phyloP scores from a whole-genome alignment of 2,329 filamentous ascomycete species.

The Clarireedia hainanense region DNA sequence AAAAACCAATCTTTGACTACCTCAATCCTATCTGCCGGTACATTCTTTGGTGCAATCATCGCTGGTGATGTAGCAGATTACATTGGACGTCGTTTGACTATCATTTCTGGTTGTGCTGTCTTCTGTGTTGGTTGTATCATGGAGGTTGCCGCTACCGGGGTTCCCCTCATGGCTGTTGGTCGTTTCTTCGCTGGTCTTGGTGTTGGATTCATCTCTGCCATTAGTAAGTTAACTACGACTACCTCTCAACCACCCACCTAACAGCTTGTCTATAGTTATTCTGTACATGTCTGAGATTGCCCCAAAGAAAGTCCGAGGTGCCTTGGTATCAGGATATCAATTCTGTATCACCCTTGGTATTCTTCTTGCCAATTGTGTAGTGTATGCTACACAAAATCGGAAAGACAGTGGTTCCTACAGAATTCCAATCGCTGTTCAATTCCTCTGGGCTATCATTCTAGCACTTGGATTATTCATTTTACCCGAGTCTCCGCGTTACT shows the following conservation, averaged over 20 bases:
- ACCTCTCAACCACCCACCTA: no score
- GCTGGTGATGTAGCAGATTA: constrained; percentile 70
- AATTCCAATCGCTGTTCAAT: constrained; percentile 74
- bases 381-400: constrained; percentile 61
- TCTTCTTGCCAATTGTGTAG: constrained; percentile 64
- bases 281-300: constrained; percentile 62
- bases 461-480: constrained; percentile 64
- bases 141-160: constrained; percentile 53
- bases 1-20: constrained; percentile 54
- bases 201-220: constrained; percentile 73
- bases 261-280: constrained; percentile 42
- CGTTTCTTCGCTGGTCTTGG: constrained; percentile 70
- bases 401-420: constrained; percentile 62
- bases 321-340: constrained; percentile 72
- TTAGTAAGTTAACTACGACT: constrained; percentile 27
- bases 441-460: constrained; percentile 72
- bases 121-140: constrained; percentile 61
- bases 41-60: constrained; percentile 72
- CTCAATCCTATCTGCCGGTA: constrained; percentile 63
- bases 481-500: constrained; percentile 81
- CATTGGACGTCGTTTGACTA: constrained; percentile 64
- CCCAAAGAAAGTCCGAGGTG: constrained; percentile 67
- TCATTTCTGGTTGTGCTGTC: constrained; percentile 54
- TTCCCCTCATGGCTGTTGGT: constrained; percentile 41
- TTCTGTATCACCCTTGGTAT: constrained; percentile 78